A percentile compares a stretch with the other conserved stretches of the same genome.
phyloP scores from a whole-genome alignment of 2,329 filamentous ascomycete genomes.

The Penicillium hordei region DNA sequence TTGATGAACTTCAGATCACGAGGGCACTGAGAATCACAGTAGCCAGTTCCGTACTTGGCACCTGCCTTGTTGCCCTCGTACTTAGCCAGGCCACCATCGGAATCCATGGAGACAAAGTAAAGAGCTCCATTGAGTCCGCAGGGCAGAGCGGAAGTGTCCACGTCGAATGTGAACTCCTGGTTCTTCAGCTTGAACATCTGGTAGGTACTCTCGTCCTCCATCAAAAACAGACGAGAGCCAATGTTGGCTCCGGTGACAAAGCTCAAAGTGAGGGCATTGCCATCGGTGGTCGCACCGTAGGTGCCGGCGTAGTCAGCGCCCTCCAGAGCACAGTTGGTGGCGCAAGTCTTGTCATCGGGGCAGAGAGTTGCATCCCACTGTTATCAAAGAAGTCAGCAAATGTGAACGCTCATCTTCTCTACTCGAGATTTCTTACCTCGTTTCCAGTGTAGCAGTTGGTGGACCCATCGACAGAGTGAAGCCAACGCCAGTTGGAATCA shows the following conservation, averaged over 20 bases:
- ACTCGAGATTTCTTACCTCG: slow-evolving; percentile 18
- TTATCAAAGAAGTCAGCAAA: not conserved
- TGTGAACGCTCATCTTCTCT: not conserved
- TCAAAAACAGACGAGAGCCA: slow-evolving; percentile 62
- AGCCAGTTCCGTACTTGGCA: slow-evolving; percentile 62
- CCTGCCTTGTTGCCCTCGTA: slow-evolving; percentile 58
- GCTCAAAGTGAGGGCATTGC: slow-evolving; percentile 50
- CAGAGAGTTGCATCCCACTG: slow-evolving; percentile 51
- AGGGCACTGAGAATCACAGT: slow-evolving; percentile 62
- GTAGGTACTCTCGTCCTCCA: slow-evolving; percentile 62
- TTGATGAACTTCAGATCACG: slow-evolving; percentile 50
- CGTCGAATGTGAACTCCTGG: slow-evolving; percentile 71
- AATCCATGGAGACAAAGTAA: slow-evolving; percentile 63
- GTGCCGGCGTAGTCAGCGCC: slow-evolving; percentile 55
- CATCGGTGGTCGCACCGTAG: slow-evolving; percentile 54
- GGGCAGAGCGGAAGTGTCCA: slow-evolving; percentile 66
- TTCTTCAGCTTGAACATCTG: slow-evolving; percentile 64
- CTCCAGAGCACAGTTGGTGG: slow-evolving; percentile 57
- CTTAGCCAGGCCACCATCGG: slow-evolving; percentile 57
- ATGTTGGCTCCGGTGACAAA: slow-evolving; percentile 49
- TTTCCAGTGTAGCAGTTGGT: slow-evolving; percentile 61
- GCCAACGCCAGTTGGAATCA: slow-evolving; percentile 61
- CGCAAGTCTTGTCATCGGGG: slow-evolving; percentile 51
- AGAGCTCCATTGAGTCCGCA: slow-evolving; percentile 72
- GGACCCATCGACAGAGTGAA: slow-evolving; percentile 50